phyloP scores from a whole-genome alignment of 345 rosid genomes.

The Theobroma cacao region DNA sequence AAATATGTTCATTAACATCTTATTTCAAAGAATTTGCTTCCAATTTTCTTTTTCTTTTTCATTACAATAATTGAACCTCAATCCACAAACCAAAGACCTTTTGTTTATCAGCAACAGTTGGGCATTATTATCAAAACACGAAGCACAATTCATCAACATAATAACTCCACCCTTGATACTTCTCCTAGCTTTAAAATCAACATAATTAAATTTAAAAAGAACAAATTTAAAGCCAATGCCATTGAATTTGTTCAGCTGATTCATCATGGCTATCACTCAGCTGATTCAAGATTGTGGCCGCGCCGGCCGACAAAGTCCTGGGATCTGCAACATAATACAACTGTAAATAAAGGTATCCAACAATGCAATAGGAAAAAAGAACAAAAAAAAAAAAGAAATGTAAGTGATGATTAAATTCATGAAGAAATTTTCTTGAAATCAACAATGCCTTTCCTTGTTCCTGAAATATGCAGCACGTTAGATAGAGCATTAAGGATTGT shows the following conservation, averaged over 20 bases:
- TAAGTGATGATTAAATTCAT: not conserved
- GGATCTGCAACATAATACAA: slow-evolving; percentile 42
- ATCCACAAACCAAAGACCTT: not conserved
- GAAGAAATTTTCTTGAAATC: not conserved
- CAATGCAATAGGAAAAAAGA: not conserved
- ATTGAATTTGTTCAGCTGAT: not conserved
- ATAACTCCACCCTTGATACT: not conserved
- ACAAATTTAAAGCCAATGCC: not conserved
- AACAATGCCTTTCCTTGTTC: not conserved
- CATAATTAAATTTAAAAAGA: not conserved
- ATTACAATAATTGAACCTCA: not conserved
- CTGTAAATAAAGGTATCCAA: not conserved
- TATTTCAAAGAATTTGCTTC: too few relatives aligned
- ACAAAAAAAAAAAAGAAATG: not conserved
- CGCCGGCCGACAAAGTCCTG: slow-evolving; percentile 35
- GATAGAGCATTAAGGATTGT: not conserved
- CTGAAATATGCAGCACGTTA: too few relatives aligned
- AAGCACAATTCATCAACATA: not conserved
- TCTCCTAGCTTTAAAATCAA: not conserved
- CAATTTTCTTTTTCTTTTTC: too few relatives aligned
- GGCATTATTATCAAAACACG: not conserved
- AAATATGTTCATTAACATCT: too few relatives aligned
- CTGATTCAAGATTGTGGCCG: slow-evolving; percentile 10
- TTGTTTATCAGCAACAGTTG: not conserved
- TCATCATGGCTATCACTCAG: not conserved